Percentiles rank a stretch among this genome's conserved stretches.
Conservation (phyloP, 2,329 filamentous ascomycete species). For the Sclerotinia subarctica region DNA sequence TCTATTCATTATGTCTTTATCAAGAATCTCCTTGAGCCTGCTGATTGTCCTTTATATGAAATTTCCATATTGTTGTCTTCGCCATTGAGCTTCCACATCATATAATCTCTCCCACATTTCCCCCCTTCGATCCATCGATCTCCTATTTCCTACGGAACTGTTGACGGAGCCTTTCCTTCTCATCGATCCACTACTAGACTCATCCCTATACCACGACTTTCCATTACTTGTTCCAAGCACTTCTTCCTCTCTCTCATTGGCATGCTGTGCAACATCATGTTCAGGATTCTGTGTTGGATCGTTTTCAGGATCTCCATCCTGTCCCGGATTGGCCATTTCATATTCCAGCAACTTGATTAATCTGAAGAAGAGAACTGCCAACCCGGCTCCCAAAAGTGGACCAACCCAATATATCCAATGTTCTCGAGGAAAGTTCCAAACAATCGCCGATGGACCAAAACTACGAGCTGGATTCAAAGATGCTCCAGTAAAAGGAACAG, state of each 20-base stretch:
- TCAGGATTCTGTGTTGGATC: constrained; percentile 45
- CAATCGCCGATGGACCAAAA: constrained; percentile 48
- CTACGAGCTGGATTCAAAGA: constrained; percentile 49
- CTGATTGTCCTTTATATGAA: not conserved
- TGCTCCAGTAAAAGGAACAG: constrained; percentile 43
- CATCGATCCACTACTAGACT: not conserved
- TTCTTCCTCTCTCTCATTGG: constrained; percentile 28
- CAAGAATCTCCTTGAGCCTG: no score
- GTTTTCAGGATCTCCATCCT: constrained; percentile 43
- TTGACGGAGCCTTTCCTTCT: not conserved
- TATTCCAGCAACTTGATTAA: constrained; percentile 52
- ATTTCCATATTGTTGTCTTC: not conserved
- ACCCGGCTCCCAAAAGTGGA: constrained; percentile 47
- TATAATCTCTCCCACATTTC: not conserved
- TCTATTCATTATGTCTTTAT: not conserved
- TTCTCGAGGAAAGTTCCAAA: constrained; percentile 42
- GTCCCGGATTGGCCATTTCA: constrained; percentile 48
- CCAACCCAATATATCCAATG: constrained; percentile 54
- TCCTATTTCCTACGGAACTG: not conserved
- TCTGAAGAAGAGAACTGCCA: constrained; percentile 51
- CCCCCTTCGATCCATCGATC: not conserved
- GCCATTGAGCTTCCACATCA: constrained; percentile 16
- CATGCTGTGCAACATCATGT: constrained; percentile 35
- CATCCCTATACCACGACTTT: constrained; percentile 2
- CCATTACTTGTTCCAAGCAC: not conserved